Conservation (phyloP, 2,329 filamentous ascomycete genomes). For the Fusarium keratoplasticum region DNA sequence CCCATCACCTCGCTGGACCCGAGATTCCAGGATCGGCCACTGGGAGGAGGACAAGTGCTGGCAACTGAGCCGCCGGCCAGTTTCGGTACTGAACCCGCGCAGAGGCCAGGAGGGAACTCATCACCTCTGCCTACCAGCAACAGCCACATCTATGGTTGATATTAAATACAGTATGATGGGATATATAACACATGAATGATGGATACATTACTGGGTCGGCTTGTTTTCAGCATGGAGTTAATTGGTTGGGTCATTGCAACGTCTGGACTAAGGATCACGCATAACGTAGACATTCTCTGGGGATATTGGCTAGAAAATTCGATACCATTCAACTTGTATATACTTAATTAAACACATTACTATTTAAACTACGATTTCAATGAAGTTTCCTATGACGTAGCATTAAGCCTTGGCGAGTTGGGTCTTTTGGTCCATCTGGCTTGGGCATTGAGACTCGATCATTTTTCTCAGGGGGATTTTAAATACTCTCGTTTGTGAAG, state of each 20-base stretch:
- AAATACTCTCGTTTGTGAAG: no score
- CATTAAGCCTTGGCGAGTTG: neutral
- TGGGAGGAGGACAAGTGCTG: conserved; percentile 13
- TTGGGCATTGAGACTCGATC: neutral
- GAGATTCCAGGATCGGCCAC: conserved; percentile 24
- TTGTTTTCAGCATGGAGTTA: conserved; percentile 33
- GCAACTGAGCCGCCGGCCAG: neutral
- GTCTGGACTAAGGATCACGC: neutral
- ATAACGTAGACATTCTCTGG: neutral
- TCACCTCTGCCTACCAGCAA: conserved; percentile 22
- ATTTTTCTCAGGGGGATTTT: no score
- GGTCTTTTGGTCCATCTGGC: neutral
- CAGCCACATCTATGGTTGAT: conserved; percentile 33
- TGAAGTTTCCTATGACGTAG: neutral
- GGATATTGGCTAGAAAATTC: neutral
- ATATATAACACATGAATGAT: neutral
- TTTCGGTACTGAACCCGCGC: conserved; percentile 4
- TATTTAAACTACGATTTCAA: neutral
- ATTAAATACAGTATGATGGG: neutral
- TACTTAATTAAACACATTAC: neutral
- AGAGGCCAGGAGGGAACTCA: conserved; percentile 9
- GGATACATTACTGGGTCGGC: neutral
- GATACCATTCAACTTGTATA: neutral
- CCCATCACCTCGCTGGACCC: conserved; percentile 25
- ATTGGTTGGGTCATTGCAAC: neutral